Percentiles rank a stretch among this genome's conserved stretches.
These are phyloP conservation scores for Hericium rajendrae DNA, from an alignment of 768 basidiomycete species.

Conservation along the genomic window DNA sequence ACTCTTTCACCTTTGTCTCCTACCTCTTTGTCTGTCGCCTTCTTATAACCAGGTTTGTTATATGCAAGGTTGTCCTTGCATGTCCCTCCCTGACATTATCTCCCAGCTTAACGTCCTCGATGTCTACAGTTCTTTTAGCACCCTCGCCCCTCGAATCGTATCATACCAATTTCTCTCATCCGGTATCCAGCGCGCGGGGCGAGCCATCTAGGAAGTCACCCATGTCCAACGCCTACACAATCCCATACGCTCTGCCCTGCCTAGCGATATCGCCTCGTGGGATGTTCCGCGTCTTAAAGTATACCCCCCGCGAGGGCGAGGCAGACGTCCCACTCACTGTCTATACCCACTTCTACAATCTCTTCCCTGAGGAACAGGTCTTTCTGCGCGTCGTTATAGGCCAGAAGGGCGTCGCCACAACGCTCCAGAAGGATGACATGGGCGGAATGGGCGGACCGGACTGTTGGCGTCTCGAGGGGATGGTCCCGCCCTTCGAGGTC, in stretches of 20 bases:
- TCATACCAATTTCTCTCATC: too few relatives aligned
- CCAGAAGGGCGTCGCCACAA: conserved; percentile 54
- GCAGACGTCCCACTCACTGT: conserved; percentile 55
- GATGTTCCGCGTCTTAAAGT: conserved; percentile 57
- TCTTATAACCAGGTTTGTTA: too few relatives aligned
- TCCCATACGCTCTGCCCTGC: background rate
- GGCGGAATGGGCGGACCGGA: conserved; percentile 33
- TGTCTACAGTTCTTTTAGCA: too few relatives aligned
- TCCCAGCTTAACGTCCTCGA: too few relatives aligned
- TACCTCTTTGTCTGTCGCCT: too few relatives aligned
- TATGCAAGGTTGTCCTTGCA: too few relatives aligned
- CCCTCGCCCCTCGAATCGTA: too few relatives aligned
- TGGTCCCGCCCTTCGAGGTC: conserved; percentile 45
- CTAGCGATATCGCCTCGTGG: conserved; percentile 38
- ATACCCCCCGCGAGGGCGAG: conserved; percentile 54
- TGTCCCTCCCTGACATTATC: too few relatives aligned
- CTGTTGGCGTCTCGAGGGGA: conserved; percentile 56
- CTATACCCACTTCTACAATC: conserved; percentile 46
- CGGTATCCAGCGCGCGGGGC: too few relatives aligned
- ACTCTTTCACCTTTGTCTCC: background rate
- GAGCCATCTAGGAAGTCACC: too few relatives aligned
- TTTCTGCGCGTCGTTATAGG: conserved; percentile 72
- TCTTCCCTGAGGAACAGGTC: conserved; percentile 37
- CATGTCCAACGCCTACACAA: too few relatives aligned
- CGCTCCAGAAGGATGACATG: conserved; percentile 44